Percentiles rank a stretch among this genome's conserved stretches.
Evolutionary conservation across 2,329 filamentous ascomycete genomes (phyloP).

Genomic region (Aspergillus clavatus): DNA sequence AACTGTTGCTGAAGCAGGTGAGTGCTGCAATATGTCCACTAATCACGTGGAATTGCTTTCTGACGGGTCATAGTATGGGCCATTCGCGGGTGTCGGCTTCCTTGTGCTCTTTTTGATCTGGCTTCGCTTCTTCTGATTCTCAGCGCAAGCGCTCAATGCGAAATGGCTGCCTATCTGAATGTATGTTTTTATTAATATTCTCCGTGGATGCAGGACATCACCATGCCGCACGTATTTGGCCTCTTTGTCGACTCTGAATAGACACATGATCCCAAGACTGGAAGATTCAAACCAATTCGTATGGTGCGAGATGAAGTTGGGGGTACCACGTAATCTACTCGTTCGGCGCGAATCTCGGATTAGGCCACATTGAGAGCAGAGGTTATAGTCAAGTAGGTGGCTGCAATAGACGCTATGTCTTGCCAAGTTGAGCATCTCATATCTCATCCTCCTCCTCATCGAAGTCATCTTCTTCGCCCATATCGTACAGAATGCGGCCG

Average conservation of each 20-base stretch:
- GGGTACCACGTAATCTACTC: neutral
- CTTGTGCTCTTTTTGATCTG: constrained; percentile 83
- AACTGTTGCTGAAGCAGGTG: constrained; percentile 83
- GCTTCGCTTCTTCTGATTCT: constrained; percentile 78
- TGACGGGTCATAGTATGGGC: constrained; percentile 63
- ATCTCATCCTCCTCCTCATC: constrained; percentile 95
- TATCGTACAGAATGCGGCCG: constrained; percentile 91
- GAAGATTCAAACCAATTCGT: neutral
- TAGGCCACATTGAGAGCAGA: neutral
- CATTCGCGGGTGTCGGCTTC: constrained; percentile 73
- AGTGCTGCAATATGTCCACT: constrained; percentile 17
- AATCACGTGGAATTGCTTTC: constrained; percentile 6
- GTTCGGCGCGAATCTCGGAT: neutral
- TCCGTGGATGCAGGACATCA: constrained; percentile 30
- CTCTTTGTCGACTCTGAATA: neutral
- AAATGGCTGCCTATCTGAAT: constrained; percentile 27
- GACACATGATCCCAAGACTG: neutral
- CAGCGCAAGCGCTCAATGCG: constrained; percentile 3
- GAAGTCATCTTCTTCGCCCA: constrained; percentile 95
- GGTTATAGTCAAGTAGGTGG: neutral
- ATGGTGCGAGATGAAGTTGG: neutral
- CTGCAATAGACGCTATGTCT: neutral
- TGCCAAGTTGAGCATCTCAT: constrained; percentile 34
- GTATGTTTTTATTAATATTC: constrained; percentile 35
- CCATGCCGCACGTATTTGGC: constrained; percentile 1